A percentile compares a stretch with the other conserved stretches of the same genome.
Conservation (phyloP, 129 eudicot species). For the Centaurea solstitialis region DNA sequence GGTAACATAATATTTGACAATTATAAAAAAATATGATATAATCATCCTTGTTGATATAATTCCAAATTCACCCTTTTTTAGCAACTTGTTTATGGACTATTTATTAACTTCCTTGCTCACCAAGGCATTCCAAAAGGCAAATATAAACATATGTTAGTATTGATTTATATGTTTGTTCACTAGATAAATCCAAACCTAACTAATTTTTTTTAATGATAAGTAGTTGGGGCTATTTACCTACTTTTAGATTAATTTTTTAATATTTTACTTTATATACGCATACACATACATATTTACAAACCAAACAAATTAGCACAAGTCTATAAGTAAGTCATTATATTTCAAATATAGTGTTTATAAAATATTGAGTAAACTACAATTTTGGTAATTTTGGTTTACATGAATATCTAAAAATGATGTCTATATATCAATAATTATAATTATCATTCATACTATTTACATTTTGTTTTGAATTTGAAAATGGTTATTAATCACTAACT, state of each 20-base stretch:
- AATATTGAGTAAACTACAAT: too few relatives aligned
- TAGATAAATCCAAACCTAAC: slow-evolving; percentile 23
- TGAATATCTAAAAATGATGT: background rate
- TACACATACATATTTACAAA: too few relatives aligned
- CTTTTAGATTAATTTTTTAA: background rate
- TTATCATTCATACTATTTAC: too few relatives aligned
- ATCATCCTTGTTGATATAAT: background rate
- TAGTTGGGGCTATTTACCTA: slow-evolving; percentile 37
- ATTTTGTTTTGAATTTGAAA: too few relatives aligned
- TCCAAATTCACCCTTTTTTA: background rate
- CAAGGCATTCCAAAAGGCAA: slow-evolving; percentile 8
- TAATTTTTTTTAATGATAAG: background rate
- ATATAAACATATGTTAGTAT: background rate
- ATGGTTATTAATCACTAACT: too few relatives aligned
- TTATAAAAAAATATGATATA: background rate
- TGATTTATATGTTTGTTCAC: background rate
- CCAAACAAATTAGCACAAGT: background rate
- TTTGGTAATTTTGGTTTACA: background rate
- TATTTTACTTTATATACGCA: background rate
- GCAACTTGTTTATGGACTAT: background rate
- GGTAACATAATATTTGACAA: background rate
- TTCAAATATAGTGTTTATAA: too few relatives aligned
- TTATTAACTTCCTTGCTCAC: slow-evolving; percentile 27
- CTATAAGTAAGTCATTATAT: too few relatives aligned
- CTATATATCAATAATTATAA: too few relatives aligned